Percentiles rank a stretch among this genome's conserved stretches.
Evolutionary conservation across 768 basidiomycete species (phyloP).

Genomic region (Amylocystis lapponica): DNA sequence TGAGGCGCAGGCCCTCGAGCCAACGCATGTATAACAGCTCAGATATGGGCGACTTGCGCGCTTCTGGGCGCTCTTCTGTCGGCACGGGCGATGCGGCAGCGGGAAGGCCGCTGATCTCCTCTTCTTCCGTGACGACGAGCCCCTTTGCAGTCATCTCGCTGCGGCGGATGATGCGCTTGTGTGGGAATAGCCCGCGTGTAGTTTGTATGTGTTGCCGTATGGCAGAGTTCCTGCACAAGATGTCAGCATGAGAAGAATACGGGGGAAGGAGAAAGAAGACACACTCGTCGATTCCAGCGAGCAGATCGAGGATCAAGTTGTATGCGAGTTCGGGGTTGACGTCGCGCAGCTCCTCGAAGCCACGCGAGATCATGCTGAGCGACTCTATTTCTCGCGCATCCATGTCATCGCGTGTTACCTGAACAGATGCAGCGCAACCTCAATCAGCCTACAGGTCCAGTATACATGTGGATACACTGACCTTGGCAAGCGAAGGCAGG

Average conservation of each 20-base stretch:
- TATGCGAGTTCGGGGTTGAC: slow-evolving; percentile 84
- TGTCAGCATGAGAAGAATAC: no score
- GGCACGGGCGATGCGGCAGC: slow-evolving; percentile 27
- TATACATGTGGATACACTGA: slow-evolving; percentile 29
- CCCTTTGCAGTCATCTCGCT: slow-evolving; percentile 85
- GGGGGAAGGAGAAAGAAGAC: slow-evolving; percentile 29
- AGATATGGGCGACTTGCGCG: slow-evolving; percentile 82
- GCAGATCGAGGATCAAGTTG: slow-evolving; percentile 80
- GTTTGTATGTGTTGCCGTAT: slow-evolving; percentile 81
- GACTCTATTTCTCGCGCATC: slow-evolving; percentile 86
- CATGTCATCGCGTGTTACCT: slow-evolving; percentile 81
- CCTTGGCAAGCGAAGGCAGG: slow-evolving; percentile 71
- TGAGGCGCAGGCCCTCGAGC: slow-evolving; percentile 86
- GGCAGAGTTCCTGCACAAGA: slow-evolving; percentile 52
- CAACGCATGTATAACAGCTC: slow-evolving; percentile 97
- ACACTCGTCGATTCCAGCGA: slow-evolving; percentile 88
- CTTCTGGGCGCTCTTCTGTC: slow-evolving; percentile 29
- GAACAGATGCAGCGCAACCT: slow-evolving; percentile 3
- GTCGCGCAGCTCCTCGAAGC: slow-evolving; percentile 81
- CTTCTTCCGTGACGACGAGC: slow-evolving; percentile 77
- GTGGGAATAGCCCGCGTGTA: slow-evolving; percentile 73
- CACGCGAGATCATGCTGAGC: slow-evolving; percentile 82
- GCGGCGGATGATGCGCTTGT: slow-evolving; percentile 70
- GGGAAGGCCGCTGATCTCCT: slow-evolving; percentile 55
- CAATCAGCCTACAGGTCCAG: background rate